Evolutionary conservation across 1,139 yeast genomes (phyloP).

Genomic region (Geotrichum reessii): DNA sequence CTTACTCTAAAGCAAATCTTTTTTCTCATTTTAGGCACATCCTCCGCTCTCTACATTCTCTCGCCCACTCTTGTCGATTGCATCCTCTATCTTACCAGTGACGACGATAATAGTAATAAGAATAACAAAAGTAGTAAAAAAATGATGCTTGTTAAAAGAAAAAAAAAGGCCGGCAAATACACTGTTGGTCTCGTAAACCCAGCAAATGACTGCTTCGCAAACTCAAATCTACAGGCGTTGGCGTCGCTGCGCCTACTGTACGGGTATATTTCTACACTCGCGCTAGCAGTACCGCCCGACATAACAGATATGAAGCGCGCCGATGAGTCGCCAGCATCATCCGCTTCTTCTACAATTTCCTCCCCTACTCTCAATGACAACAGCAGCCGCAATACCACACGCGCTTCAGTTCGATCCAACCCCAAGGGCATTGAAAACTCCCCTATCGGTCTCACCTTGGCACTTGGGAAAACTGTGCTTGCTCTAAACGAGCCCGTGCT

Average conservation of each 20-base stretch:
- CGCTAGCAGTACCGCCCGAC: slow-evolving; percentile 38
- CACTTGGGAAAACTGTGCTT: slow-evolving; percentile 49
- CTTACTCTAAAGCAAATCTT: background rate
- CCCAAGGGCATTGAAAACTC: slow-evolving; percentile 5
- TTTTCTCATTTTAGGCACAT: background rate
- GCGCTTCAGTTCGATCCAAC: background rate
- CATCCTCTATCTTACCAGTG: background rate
- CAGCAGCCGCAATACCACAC: background rate
- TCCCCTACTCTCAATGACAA: slow-evolving; percentile 5
- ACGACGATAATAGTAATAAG: background rate
- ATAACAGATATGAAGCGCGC: slow-evolving; percentile 20
- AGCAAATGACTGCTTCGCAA: slow-evolving; percentile 88
- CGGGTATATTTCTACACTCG: slow-evolving; percentile 43
- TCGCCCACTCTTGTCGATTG: background rate
- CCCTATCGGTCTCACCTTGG: slow-evolving; percentile 28
- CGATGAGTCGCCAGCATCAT: slow-evolving; percentile 18
- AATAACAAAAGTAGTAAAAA: background rate
- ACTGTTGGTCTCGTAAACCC: slow-evolving; percentile 80
- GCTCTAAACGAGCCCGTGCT: slow-evolving; percentile 61
- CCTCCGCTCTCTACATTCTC: background rate
- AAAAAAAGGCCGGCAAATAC: slow-evolving; percentile 58
- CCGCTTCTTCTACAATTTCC: slow-evolving; percentile 17
- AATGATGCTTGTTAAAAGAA: slow-evolving; percentile 15
- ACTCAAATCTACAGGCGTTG: slow-evolving; percentile 82
- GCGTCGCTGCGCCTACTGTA: slow-evolving; percentile 62